A percentile compares a stretch with the other conserved stretches of the same genome.
phyloP scores from a whole-genome alignment of 768 basidiomycete genomes.

The Antrodiella citrinella region DNA sequence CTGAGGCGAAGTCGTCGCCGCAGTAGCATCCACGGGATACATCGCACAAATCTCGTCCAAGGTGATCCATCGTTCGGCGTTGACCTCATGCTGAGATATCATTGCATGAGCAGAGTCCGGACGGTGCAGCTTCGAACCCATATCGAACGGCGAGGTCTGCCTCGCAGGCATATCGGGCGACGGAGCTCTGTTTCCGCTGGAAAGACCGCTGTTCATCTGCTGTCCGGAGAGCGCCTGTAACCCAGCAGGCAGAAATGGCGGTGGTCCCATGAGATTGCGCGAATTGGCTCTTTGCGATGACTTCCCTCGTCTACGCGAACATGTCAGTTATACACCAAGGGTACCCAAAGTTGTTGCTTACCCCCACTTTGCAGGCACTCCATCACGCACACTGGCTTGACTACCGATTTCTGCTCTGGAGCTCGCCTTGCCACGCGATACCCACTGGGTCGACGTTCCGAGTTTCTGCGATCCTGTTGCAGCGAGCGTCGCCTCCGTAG shows the following conservation, averaged over 20 bases:
- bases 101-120: neutral
- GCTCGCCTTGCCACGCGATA: too few species aligned
- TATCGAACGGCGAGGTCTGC: neutral
- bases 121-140: neutral
- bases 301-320: neutral
- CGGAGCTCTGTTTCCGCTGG: neutral
- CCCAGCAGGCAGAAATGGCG: neutral
- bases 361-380: too few species aligned
- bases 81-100: neutral
- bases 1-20: neutral
- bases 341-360: too few species aligned
- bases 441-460: too few species aligned
- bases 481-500: too few species aligned
- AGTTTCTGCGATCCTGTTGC: too few species aligned
- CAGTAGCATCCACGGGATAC: neutral
- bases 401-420: too few species aligned
- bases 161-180: neutral
- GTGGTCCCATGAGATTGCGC: neutral
- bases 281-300: neutral
- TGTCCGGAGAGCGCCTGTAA: neutral
- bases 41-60: neutral
- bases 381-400: too few species aligned
- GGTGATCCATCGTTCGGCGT: neutral
- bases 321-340: too few species aligned
- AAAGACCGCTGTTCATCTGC: neutral